Evolutionary conservation across 495 filamentous ascomycete genomes (phyloP), one percentile per base, ranked within the genome.

Genomic region (Parathielavia appendiculata): DNA sequence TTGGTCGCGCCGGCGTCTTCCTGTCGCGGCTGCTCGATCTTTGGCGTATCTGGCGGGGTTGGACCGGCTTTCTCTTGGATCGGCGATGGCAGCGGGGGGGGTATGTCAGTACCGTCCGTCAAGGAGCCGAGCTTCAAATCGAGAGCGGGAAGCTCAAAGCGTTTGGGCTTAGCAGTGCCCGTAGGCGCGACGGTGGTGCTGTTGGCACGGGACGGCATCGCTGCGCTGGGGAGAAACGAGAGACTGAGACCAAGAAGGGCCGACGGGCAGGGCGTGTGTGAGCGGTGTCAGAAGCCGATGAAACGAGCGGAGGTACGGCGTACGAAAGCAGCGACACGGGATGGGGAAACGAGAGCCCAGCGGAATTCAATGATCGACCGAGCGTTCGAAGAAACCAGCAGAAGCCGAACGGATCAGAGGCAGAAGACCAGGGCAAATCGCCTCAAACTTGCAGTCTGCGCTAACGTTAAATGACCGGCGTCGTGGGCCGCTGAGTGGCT

Each of bases 21-120:
- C 35, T 59, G 45, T 13, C 56, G 41, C 54, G 65, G 58, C 57
- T 69, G 60, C 51, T 63, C 63, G 7, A 59, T 55, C 50, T 55
- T 54, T 14, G 71, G 59, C 34, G 70, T 69, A 57, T 70, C 69
- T 26, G 69, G 69, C 58, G 70, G 70, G 51, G 71, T 65, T 20
- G 71, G 65, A 35, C 62, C 66, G 22, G 74, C 68, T 55, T 75
- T 70, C 56, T 80, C 76, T 59, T 66, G 63, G 26, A 76, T 58
- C 14, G 80, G 79, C 32, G 79, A 81, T 8, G 78, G 79, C 17
- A 65, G 65, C 8, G 80, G 80, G 40, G 80, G 79, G 39, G 80
- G 80, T 57, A 83, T 83, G 61, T 81, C 65, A 57, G 80, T 83
- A 19, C 80, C 80, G 22, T 81, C 80, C 20, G 80, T 83, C 59